Evolutionary conservation across 2,329 filamentous ascomycete species (phyloP), one percentile per base, ranked within the genome.

Genomic region (Monilinia polystroma): DNA sequence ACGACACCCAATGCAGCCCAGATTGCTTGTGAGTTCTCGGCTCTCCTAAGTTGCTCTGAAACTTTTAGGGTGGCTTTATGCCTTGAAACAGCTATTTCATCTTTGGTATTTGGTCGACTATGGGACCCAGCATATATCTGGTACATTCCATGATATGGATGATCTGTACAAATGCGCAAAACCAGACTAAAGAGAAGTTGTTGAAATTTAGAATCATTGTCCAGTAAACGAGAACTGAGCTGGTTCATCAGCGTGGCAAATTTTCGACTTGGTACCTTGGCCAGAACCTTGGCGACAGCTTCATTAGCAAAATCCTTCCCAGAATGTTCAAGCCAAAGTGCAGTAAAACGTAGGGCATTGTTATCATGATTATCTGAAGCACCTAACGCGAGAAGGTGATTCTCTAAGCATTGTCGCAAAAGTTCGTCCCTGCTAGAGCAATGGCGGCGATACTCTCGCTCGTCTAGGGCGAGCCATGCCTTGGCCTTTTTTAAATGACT

Each of bases 71-170:
- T 92, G 18, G 93, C 93, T 69, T 83, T 84, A 72, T 90, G 87
- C 59, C 95, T 88, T 5, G 90, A 89, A 26, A 88, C 80, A 0
- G 91, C 90, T 4, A 90, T 85, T 52, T 90, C 86, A 71, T 97
- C 94, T 72, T 90, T 88, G 63, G 82, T 83, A 72, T 89, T 87
- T 62, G 84, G 85, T 68, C 87, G 89, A 63, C 85, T 87, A 73
- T 88, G 90, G 55, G 86, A 88, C 29, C 90, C 89, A 2, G 93
- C 91, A 82, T 94, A 97, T 53, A 99, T 92, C 73, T 98, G 93
- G 76, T 99, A 96, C 88, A 98, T 94, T 59, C 93, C 93, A 76
- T 99, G 96, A 77, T 93, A 97, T 0, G 95, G 96, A 78, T 99
- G 95, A 67, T 99, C 93, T 14, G 85, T 83, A 75, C 94, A 98